These are phyloP conservation scores for Pisolithus marmoratus DNA, from an alignment of 768 basidiomycete species.

Conservation along the genomic window DNA sequence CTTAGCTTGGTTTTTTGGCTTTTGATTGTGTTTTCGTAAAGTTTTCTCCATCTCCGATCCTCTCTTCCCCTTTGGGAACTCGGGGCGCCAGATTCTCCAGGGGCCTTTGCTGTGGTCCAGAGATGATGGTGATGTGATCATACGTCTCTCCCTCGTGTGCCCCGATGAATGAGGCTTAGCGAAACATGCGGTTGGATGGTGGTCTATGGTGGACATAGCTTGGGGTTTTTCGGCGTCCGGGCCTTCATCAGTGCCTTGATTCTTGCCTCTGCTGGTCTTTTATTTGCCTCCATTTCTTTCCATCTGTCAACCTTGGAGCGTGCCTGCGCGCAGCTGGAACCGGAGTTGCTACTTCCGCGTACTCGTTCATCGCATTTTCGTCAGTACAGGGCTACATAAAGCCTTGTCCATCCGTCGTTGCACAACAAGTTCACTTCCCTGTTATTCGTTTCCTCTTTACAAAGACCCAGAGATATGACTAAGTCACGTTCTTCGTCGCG, in stretches of 20 bases:
- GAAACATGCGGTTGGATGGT: not conserved
- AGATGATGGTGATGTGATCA: slow-evolving; percentile 1
- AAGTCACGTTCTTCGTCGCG: slow-evolving; percentile 16
- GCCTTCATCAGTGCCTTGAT: not conserved
- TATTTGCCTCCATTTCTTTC: not conserved
- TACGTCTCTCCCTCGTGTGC: not conserved
- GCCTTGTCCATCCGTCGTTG: not conserved
- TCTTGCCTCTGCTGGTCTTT: not conserved
- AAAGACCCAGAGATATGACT: not conserved
- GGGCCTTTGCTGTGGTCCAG: slow-evolving; percentile 3
- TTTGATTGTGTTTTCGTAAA: slow-evolving; percentile 13
- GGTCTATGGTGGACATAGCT: not conserved
- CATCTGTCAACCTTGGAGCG: slow-evolving; percentile 8
- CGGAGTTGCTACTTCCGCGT: slow-evolving; percentile 3
- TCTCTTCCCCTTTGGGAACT: slow-evolving; percentile 18
- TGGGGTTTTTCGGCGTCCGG: not conserved
- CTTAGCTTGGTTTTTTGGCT: slow-evolving; percentile 12
- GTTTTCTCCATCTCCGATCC: not conserved
- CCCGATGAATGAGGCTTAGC: not conserved
- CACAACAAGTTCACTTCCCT: not conserved
- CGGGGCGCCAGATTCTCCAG: slow-evolving; percentile 18
- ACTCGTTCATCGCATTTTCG: not conserved
- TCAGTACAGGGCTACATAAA: slow-evolving; percentile 17
- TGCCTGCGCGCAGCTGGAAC: slow-evolving; percentile 12
- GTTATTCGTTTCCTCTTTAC: not conserved